Conservation (phyloP, 164 flowering plant species). For the Liquidambar formosana region DNA sequence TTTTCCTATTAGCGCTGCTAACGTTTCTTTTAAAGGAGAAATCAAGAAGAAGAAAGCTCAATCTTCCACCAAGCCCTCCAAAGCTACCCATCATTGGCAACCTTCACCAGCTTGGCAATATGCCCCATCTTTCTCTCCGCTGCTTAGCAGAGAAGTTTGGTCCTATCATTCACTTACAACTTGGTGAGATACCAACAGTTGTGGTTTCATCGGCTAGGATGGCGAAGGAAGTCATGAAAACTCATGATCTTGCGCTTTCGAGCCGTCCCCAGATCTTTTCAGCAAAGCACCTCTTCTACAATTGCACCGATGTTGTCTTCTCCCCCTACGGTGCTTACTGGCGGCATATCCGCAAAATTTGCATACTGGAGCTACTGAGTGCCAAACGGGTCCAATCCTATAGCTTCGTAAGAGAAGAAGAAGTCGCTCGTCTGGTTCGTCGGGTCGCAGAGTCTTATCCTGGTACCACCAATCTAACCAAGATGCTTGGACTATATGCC, state of each 20-base stretch:
- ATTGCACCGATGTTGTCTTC: slow-evolving; percentile 44
- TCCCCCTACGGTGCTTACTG: slow-evolving; percentile 61
- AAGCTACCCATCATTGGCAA: slow-evolving; percentile 63
- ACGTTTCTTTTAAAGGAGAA: slow-evolving; percentile 12
- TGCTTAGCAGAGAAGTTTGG: slow-evolving; percentile 40
- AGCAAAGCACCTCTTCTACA: slow-evolving; percentile 40
- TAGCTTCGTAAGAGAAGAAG: slow-evolving; percentile 47
- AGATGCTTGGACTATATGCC: slow-evolving; percentile 36
- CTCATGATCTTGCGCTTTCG: slow-evolving; percentile 52
- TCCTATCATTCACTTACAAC: slow-evolving; percentile 45
- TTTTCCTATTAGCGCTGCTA: slow-evolving; percentile 13
- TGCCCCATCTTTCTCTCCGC: slow-evolving; percentile 49
- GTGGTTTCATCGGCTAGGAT: slow-evolving; percentile 55
- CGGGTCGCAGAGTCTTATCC: slow-evolving; percentile 30
- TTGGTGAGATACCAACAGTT: slow-evolving; percentile 53
- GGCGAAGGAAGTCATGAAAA: slow-evolving; percentile 54
- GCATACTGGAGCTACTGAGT: slow-evolving; percentile 49
- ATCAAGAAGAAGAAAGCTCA: slow-evolving; percentile 13
- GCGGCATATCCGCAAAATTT: slow-evolving; percentile 51
- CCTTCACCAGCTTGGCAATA: slow-evolving; percentile 57
- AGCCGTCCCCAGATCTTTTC: slow-evolving; percentile 43
- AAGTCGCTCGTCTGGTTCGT: slow-evolving; percentile 37
- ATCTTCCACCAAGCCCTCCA: slow-evolving; percentile 52
- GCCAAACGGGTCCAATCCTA: slow-evolving; percentile 46
- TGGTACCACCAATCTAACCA: slow-evolving; percentile 25